Base-by-base conservation (phyloP, 75 land plant genomes). In the Gnetum montanum region DNA sequence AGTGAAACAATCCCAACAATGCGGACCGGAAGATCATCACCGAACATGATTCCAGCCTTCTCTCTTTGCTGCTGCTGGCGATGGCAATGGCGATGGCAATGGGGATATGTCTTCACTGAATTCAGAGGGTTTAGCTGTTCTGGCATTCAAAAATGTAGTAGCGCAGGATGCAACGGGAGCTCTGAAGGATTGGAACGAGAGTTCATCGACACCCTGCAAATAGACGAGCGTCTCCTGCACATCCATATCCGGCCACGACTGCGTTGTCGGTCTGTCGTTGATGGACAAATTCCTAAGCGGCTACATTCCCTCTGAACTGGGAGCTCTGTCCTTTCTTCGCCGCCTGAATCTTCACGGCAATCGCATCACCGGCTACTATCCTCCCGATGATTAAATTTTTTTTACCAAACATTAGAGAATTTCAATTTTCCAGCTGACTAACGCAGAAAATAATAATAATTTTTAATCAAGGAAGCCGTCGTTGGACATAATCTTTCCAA, bases 201-300 rank as follows among this genome's bases (percentile, higher is more conserved):
- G 23, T 63, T 78, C 73, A 57, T 23, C 41, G 41, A 58, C 58
- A 22, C 95, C 89, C 2, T 89, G 95, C 70, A 46, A 28, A 18
- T 89, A 90, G 95, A 23, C 73, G 13, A 90, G 95, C 24, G 66
- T 89, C 34, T 60, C 84, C n/a, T 89, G 95, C 68, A 52, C 66
- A 49, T 70, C 77, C 43, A 26, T 80, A 8, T 43, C 80, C 38
- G 74, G 68, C 12, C 37, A 3, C 75, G 26, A 64, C 54, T 35
- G 83, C 4, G 86, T 82, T 40, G 86, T 83, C 53, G 80, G 63
- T 2, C 8, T 88, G 25, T 45, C 76, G 15, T 12, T 88, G 43
- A 38, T 85, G 49, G 67, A 63, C 0, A 74, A 66, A 66, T 71
- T 68, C 50, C 54, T 88, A 58, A 41, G 63, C 8, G 94, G 94